A percentile compares a stretch with the other conserved stretches of the same genome.
phyloP scores from a whole-genome alignment of 1,139 yeast genomes.

The Diutina scorzettiae region DNA sequence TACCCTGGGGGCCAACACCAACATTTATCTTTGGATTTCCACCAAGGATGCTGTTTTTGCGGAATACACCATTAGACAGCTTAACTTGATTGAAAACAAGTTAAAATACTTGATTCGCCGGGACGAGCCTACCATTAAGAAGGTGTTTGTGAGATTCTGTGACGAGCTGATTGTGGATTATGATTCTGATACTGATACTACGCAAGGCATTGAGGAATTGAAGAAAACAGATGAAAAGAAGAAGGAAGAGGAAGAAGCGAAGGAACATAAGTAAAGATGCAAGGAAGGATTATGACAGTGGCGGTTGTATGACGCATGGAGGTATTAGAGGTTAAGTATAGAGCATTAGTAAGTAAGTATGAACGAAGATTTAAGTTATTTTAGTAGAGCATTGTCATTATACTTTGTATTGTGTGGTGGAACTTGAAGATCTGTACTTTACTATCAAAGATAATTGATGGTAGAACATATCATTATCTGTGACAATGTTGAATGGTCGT shows the following conservation, averaged over 20 bases:
- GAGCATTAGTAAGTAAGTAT: too few species aligned
- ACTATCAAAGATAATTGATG: too few species aligned
- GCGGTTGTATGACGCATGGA: too few species aligned
- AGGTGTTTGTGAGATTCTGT: conserved; percentile 2
- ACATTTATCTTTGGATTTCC: background rate
- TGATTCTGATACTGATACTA: conserved; percentile 2
- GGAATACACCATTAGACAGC: background rate
- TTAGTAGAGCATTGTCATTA: too few species aligned
- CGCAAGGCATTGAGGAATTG: conserved; percentile 1
- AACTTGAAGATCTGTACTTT: too few species aligned
- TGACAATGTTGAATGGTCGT: too few species aligned
- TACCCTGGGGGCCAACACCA: conserved; percentile 58
- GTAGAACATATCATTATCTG: too few species aligned
- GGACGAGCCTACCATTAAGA: background rate
- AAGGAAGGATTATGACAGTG: too few species aligned
- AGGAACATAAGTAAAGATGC: background rate
- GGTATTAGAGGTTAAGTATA: too few species aligned
- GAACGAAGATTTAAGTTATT: too few species aligned
- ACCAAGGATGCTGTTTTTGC: background rate
- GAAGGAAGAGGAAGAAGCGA: background rate
- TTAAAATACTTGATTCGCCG: conserved; percentile 6
- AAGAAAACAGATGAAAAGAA: background rate
- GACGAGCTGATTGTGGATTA: conserved; percentile 2
- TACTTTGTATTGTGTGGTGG: too few species aligned
- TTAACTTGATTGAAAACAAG: conserved; percentile 5